Base-by-base conservation (phyloP, 768 basidiomycete genomes). In the Tricholoma saponaceum region DNA sequence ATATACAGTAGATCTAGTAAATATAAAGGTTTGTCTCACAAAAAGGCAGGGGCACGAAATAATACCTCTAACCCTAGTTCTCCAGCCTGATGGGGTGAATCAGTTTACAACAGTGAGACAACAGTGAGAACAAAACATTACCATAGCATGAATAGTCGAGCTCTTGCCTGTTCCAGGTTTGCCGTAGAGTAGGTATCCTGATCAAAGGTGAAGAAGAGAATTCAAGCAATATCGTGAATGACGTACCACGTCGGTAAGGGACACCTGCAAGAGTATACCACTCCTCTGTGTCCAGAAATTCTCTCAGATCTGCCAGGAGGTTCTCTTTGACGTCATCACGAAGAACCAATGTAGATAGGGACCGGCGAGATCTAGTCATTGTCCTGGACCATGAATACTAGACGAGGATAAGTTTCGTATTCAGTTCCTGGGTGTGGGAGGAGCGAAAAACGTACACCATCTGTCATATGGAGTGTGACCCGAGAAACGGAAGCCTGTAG, bases 11-110 rank as follows among this genome's bases (percentile, higher is more conserved):
- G 30, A 32, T 32, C 30, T 32, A 8, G 18, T 9, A 43, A n/a
- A n/a, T n/a, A n/a, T n/a, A n/a, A n/a, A 8, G 37, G 63, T 83
- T 81, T 74, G 75, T 44, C 70, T 66, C 20, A 18, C 20, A 12
- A n/a, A 79, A 75, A 0, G 81, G 74, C 0, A 84, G 68, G 30
- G 0, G 81, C 81, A 16, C 84, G 63, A 1, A 80, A 73, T 3
- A 65, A 94, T 56, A 96, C 92, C 69, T 95, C 90, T n/a, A 96
- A 77, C 5, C 85, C 83, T 12, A 95, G 75, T 67, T 90, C 89
- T 4, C 80, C 79, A 3, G 79, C 79, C 75, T 76, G 20, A 44
- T 9, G 12, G n/a, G 20, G 20, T 10, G 7, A 0, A 80, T 83
- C 7, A 79, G 81, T 9, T 10, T 1, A 32, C 28, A 28, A 8